phyloP scores from a whole-genome alignment of 2,329 filamentous ascomycete species.

The Plectosphaerella cucumerina region DNA sequence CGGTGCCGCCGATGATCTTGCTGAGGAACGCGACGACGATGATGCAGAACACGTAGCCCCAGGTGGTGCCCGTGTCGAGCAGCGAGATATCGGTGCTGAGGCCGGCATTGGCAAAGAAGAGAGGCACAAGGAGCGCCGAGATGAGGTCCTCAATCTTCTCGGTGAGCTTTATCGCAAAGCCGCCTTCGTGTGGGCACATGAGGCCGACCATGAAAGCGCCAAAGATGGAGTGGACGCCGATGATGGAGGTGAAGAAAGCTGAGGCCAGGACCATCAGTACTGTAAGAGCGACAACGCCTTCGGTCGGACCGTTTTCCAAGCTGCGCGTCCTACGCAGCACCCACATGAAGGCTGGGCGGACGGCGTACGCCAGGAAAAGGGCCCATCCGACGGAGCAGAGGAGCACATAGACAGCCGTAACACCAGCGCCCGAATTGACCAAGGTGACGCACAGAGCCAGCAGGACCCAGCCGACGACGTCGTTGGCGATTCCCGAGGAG shows the following conservation, averaged over 20 bases:
- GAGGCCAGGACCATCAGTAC: slow-evolving; percentile 74
- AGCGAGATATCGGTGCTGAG: slow-evolving; percentile 84
- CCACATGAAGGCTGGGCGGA: slow-evolving; percentile 73
- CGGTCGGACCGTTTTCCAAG: slow-evolving; percentile 82
- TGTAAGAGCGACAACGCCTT: slow-evolving; percentile 78
- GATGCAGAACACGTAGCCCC: slow-evolving; percentile 86
- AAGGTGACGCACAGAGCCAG: slow-evolving; percentile 90
- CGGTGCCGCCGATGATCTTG: slow-evolving; percentile 77
- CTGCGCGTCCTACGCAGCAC: slow-evolving; percentile 69
- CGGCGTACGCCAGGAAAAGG: slow-evolving; percentile 66
- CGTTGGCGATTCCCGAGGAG: slow-evolving; percentile 88
- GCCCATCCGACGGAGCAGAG: slow-evolving; percentile 72
- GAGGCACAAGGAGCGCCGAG: slow-evolving; percentile 74
- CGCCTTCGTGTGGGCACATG: slow-evolving; percentile 84
- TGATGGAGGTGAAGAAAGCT: slow-evolving; percentile 82
- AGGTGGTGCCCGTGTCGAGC: slow-evolving; percentile 74
- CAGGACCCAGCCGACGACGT: slow-evolving; percentile 76
- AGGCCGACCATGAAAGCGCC: slow-evolving; percentile 86
- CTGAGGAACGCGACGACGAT: slow-evolving; percentile 77
- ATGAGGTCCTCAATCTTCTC: slow-evolving; percentile 95
- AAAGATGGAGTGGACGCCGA: slow-evolving; percentile 92
- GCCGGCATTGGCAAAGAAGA: slow-evolving; percentile 92
- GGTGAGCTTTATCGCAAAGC: slow-evolving; percentile 85
- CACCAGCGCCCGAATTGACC: slow-evolving; percentile 78
- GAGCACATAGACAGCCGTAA: slow-evolving; percentile 82